Base-by-base conservation (phyloP, 441 rosid species). In the Theobroma grandiflorum region DNA sequence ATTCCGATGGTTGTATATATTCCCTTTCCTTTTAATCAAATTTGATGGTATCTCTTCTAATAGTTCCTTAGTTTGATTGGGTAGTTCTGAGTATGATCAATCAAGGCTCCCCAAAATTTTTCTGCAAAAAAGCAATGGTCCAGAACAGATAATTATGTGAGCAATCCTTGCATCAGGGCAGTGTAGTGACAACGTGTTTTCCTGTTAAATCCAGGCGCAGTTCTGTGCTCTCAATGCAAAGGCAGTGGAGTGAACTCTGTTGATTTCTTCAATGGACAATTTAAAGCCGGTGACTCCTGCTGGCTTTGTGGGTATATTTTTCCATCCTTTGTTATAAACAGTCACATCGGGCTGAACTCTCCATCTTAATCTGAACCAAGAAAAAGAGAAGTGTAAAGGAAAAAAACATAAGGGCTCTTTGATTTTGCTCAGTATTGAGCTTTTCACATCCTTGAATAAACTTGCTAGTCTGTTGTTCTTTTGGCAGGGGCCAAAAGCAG, bases 241-340 rank as follows among this genome's bases (percentile, higher is more conserved):
- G 95, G 95, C 0, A 79, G 70, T 75, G 93, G 95, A 6, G 89
- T 86, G 57, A 91, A 90, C 76, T 59, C 91, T 4, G 90, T 74
- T 37, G 93, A 91, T 78, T 3, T 84, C 80, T 91, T 89, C 79
- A 76, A 83, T 78, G 92, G 93, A 26, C 84, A 79, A 70, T 90
- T 88, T 80, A 88, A 88, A 80, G 90, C 89, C 58, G 92, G 93
- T n/a, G 91, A 86, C 35, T 84, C 88, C 8, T 88, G 94, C 70
- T 90, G 94, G 95, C 94, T 89, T 58, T 89, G 91, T 72, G 88
- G 94, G 95, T 89, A 6, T 43, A n/a, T 37, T 4, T 75, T 8
- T 14, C 22, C 45, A 38, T 4, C 16, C 4, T 62, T 1, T 37
- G 33, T 10, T 11, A 45, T 8, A 45, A 45, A 45, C 49, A 45